These are phyloP conservation scores for Aureobasidium sp. DNA, from an alignment of 2,329 filamentous ascomycete species.

Conservation along the genomic window DNA sequence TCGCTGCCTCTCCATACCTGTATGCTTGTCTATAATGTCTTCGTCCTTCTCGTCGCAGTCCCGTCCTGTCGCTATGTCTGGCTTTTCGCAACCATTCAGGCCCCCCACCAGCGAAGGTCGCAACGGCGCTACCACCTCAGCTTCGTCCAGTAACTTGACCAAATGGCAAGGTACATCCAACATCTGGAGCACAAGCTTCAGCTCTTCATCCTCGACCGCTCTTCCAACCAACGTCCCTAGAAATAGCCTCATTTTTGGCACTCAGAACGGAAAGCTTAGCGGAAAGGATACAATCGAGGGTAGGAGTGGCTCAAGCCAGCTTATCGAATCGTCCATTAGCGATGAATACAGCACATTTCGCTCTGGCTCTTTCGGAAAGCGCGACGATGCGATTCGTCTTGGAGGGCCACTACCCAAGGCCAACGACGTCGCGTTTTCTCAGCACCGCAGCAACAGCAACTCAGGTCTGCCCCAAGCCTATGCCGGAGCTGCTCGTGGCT, in stretches of 20 bases:
- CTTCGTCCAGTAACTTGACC: not conserved
- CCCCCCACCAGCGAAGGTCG: constrained; percentile 12
- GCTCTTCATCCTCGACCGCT: not conserved
- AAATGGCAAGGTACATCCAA: constrained; percentile 9
- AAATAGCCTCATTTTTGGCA: constrained; percentile 3
- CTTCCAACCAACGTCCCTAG: not conserved
- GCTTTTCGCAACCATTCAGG: constrained; percentile 6
- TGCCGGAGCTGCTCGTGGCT: constrained; percentile 24
- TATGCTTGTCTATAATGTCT: constrained; percentile 13
- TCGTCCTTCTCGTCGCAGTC: constrained; percentile 8
- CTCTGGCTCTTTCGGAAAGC: constrained; percentile 34
- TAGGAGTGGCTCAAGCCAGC: constrained; percentile 61
- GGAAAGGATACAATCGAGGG: constrained; percentile 37
- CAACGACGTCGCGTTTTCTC: constrained; percentile 25
- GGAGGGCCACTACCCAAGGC: constrained; percentile 20
- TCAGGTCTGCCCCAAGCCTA: constrained; percentile 29
- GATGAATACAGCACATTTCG: constrained; percentile 53
- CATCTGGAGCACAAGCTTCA: constrained; percentile 10
- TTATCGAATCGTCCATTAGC: constrained; percentile 61
- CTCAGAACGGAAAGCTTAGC: not conserved
- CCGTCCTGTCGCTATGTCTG: not conserved
- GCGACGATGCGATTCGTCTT: constrained; percentile 17
- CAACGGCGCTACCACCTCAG: not conserved
- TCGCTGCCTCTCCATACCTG: not conserved
- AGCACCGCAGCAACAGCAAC: constrained; percentile 33